These are phyloP conservation scores for Sesbania bispinosa DNA, from an alignment of 306 rosid species.

Conservation along the genomic window DNA sequence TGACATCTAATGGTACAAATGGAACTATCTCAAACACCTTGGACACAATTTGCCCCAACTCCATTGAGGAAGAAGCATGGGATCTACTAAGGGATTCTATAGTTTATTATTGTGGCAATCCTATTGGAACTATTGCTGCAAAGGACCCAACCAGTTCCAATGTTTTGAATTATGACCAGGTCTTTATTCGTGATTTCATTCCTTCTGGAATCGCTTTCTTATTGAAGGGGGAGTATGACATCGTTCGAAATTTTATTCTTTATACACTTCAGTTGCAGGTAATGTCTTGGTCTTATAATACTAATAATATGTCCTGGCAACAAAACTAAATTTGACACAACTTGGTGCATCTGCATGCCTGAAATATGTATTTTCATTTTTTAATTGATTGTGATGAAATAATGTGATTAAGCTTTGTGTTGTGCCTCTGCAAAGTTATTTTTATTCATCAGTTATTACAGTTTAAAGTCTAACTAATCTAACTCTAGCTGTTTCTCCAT, in stretches of 20 bases:
- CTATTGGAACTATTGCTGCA: conserved; percentile 87
- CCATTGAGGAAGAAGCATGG: conserved; percentile 86
- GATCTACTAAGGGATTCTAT: conserved; percentile 67
- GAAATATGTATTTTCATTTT: background rate
- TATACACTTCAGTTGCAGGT: conserved; percentile 93
- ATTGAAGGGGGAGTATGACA: conserved; percentile 81
- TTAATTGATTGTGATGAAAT: conserved; percentile 6
- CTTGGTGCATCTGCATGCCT: background rate
- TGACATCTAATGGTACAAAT: conserved; percentile 42
- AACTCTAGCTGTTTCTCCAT: too few species aligned
- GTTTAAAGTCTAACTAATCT: background rate
- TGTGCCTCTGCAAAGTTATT: too few species aligned
- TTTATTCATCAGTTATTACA: conserved; percentile 8
- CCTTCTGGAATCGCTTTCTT: conserved; percentile 90
- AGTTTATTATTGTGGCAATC: conserved; percentile 71
- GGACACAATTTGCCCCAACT: conserved; percentile 30
- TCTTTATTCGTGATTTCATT: conserved; percentile 86
- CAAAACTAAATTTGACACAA: background rate
- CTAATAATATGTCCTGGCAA: background rate
- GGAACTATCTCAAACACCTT: conserved; percentile 40
- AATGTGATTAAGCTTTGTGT: too few species aligned
- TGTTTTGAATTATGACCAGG: conserved; percentile 80
- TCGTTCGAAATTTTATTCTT: conserved; percentile 83
- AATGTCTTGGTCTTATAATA: conserved; percentile 17
- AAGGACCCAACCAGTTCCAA: conserved; percentile 65